Conservation (phyloP, 768 basidiomycete genomes). For the Trametes elegans region DNA sequence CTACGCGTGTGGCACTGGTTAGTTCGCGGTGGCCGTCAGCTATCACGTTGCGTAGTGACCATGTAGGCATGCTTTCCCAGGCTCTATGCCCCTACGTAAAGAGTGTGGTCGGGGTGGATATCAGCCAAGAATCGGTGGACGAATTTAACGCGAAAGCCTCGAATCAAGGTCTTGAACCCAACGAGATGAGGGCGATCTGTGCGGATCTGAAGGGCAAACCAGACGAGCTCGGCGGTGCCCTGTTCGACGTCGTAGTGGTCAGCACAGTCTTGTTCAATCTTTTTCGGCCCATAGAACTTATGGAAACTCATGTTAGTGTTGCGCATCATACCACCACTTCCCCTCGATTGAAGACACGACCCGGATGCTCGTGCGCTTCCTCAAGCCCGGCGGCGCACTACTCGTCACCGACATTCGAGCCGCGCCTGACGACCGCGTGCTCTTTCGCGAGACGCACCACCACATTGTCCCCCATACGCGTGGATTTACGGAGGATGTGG, state of each 20-base stretch:
- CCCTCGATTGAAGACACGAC: conserved; percentile 50
- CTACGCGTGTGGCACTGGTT: conserved; percentile 74
- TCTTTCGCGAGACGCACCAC: conserved; percentile 34
- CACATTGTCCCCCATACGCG: conserved; percentile 52
- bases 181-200: conserved; percentile 70
- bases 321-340: conserved; percentile 64
- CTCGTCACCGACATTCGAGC: conserved; percentile 56
- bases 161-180: conserved; percentile 61
- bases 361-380: conserved; percentile 45
- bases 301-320: too few species aligned
- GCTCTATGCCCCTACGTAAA: conserved; percentile 61
- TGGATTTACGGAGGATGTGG: conserved; percentile 51
- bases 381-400: conserved; percentile 61
- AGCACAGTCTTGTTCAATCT: too few species aligned
- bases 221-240: conserved; percentile 47
- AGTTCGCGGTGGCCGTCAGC: conserved; percentile 1
- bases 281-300: too few species aligned
- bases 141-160: conserved; percentile 55
- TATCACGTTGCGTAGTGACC: not conserved
- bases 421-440: conserved; percentile 30
- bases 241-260: conserved; percentile 73
- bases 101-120: conserved; percentile 71
- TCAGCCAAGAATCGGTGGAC: conserved; percentile 70
- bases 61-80: conserved; percentile 61
- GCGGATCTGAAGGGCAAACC: conserved; percentile 47